These are phyloP conservation scores for Karstenula rhodostoma DNA, from an alignment of 2,329 filamentous ascomycete species.

Conservation along the genomic window DNA sequence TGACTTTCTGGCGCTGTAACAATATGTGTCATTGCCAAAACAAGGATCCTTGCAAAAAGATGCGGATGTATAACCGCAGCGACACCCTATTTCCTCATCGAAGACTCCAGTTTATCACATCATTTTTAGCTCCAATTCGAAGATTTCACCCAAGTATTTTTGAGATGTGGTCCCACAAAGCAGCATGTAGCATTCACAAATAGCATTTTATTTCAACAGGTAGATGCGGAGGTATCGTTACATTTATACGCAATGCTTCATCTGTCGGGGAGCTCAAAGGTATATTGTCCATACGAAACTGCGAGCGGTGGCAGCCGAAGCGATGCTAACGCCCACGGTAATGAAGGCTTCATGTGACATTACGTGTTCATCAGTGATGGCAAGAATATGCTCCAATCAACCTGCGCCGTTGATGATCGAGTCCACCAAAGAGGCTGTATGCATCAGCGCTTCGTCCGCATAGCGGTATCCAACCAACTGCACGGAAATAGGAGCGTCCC, in stretches of 20 bases:
- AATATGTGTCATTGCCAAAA: no score
- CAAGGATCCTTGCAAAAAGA: no score
- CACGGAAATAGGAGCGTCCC: slow-evolving; percentile 9
- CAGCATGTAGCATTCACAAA: no score
- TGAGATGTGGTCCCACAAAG: no score
- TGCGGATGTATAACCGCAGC: no score
- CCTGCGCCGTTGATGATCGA: slow-evolving; percentile 7
- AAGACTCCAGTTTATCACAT: no score
- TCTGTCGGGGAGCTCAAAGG: not conserved
- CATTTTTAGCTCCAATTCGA: no score
- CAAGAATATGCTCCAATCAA: not conserved
- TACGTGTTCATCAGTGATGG: not conserved
- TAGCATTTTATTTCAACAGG: no score
- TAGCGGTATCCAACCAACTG: slow-evolving; percentile 17
- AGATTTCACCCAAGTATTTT: no score
- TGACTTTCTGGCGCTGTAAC: no score
- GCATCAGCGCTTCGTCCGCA: slow-evolving; percentile 12
- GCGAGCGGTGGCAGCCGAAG: not conserved
- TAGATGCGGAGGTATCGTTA: not conserved
- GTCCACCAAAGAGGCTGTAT: slow-evolving; percentile 6
- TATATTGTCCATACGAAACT: not conserved
- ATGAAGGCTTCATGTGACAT: not conserved
- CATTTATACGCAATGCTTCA: not conserved
- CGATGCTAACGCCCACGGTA: not conserved
- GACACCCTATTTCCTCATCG: no score